Evolutionary conservation across 139 green algal species (phyloP), one percentile per base, ranked within the genome.

Genomic region (Deuterostichococcus epilithicus): DNA sequence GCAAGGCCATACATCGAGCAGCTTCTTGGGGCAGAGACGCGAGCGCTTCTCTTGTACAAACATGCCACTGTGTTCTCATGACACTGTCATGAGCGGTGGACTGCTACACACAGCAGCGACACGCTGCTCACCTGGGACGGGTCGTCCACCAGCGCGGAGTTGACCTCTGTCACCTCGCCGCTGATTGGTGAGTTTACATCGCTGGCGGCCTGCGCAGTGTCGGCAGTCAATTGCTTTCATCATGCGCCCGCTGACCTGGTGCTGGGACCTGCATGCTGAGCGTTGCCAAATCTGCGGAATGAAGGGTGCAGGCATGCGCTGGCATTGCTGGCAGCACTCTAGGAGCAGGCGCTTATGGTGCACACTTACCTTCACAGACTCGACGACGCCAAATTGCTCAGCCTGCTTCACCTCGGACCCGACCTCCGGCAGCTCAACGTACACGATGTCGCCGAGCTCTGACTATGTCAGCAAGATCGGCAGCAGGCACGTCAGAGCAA

Each of bases 361-460:
- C 3, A 36, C 22, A 45, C 72, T 69, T 66, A 93, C 92, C 90
- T 99, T 99, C 44, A 99, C 96, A 36, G 95, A 98, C 91, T 99
- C 96, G 3, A 99, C 94, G 4, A 98, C 95, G 38, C 94, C 96
- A 78, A 98, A 98, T 6, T 86, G 89, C 75, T 97, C 89, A 18
- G 88, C 90, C 74, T 91, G 87, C n/a, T 77, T 89, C n/a, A 99
- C 73, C 30, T 80, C 65, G 70, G 86, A 82, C 38, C 96, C 96
- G 18, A 97, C 93, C 73, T 98, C 93, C n/a, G 96, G 96, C 38
- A 99, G 85, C 84, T 99, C 96, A 5, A 98, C 93, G 79, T 96
- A 99, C 63, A 99, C 96, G 6, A 99, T 88, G 75, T 99, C 96
- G 20, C 96, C 96, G 33, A 99, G 89, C 85, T 97, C 91, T 4